Conservation (phyloP, 2,329 filamentous ascomycete genomes). For the Pyrenophora seminiperda region DNA sequence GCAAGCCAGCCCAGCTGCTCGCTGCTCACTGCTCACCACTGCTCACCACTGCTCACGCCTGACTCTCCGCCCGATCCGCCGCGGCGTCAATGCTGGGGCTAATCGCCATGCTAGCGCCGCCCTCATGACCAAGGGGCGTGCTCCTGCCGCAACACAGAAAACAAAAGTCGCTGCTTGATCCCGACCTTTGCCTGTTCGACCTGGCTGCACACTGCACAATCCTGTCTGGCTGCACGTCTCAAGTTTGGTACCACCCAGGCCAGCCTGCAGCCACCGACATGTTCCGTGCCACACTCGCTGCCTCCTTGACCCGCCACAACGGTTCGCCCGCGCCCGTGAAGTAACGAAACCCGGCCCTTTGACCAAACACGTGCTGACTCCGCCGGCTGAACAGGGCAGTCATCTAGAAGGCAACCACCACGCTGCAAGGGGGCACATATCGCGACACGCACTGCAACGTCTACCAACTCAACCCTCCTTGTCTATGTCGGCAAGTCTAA, state of each 20-base stretch:
- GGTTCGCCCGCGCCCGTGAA: conserved; percentile 21
- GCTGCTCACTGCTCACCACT: no score
- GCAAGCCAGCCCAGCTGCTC: not conserved
- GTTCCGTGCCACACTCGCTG: conserved; percentile 1
- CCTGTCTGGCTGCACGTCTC: conserved; percentile 22
- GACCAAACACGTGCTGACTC: conserved; percentile 14
- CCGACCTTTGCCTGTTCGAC: conserved; percentile 2
- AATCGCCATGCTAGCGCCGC: conserved; percentile 2
- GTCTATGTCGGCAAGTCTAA: no score
- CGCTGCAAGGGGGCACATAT: conserved; percentile 4
- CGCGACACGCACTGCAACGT: not conserved
- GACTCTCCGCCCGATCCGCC: not conserved
- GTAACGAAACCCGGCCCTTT: conserved; percentile 21
- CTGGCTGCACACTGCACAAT: no score
- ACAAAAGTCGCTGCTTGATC: not conserved
- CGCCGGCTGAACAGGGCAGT: conserved; percentile 17
- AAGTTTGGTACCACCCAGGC: conserved; percentile 22
- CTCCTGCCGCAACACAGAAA: conserved; percentile 2
- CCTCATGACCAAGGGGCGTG: conserved; percentile 1
- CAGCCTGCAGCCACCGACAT: conserved; percentile 12
- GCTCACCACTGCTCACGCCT: no score
- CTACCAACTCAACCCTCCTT: not conserved
- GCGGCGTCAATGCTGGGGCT: not conserved
- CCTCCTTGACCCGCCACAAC: conserved; percentile 12
- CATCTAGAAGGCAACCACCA: conserved; percentile 8